These are phyloP conservation scores for Calendula officinalis DNA, from an alignment of 129 eudicot genomes.

Conservation along the genomic window DNA sequence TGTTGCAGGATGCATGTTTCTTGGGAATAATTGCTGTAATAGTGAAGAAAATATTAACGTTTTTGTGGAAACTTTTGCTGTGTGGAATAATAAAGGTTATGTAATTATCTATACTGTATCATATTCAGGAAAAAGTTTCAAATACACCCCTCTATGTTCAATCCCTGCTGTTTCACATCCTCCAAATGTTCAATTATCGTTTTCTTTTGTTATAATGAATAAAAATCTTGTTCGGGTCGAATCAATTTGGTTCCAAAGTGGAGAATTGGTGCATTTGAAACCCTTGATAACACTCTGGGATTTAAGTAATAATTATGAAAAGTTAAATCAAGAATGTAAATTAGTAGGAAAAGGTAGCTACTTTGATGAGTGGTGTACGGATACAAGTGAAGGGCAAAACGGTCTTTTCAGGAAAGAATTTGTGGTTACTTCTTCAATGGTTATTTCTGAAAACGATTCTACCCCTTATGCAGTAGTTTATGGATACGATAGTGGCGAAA, in stretches of 20 bases:
- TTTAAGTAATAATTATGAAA: constrained; percentile 34
- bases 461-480: constrained; percentile 85
- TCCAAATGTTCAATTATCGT: constrained; percentile 41
- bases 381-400: constrained; percentile 24
- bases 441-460: constrained; percentile 60
- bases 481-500: constrained; percentile 79
- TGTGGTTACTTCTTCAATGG: constrained; percentile 85
- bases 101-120: constrained; percentile 56
- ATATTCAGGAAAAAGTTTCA: constrained; percentile 53
- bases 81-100: constrained; percentile 75
- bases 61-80: constrained; percentile 49
- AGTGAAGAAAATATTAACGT: constrained; percentile 23
- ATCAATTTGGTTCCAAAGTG: constrained; percentile 48
- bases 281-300: constrained; percentile 75
- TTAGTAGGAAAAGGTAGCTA: constrained; percentile 53
- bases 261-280: constrained; percentile 65
- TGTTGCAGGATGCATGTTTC: constrained; percentile 71
- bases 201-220: constrained; percentile 49
- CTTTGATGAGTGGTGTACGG: constrained; percentile 50
- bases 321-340: constrained; percentile 39
- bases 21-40: constrained; percentile 38
- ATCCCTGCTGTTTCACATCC: constrained; percentile 62
- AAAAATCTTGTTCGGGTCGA: constrained; percentile 59
- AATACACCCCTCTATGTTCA: constrained; percentile 35
- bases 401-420: constrained; percentile 25